These are phyloP conservation scores for Pogostemon cablin DNA, from an alignment of 257 asterid genomes.

Conservation along the genomic window DNA sequence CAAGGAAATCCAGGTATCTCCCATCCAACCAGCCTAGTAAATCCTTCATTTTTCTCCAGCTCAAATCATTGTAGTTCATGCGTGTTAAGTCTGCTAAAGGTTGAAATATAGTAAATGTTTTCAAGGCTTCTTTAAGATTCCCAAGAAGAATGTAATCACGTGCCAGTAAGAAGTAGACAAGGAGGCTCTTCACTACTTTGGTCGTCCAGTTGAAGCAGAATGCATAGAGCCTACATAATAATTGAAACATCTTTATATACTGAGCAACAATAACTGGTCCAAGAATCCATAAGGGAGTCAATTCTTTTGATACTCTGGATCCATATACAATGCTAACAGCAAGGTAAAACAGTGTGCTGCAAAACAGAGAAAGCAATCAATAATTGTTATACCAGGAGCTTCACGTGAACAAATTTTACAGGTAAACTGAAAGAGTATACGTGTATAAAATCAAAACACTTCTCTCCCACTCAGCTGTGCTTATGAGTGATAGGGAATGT, in stretches of 20 bases:
- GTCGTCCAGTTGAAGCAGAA: conserved; percentile 66
- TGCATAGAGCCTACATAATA: conserved; percentile 56
- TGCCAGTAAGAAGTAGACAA: conserved; percentile 41
- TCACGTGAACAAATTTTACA: neutral
- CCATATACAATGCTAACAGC: conserved; percentile 64
- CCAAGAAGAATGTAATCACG: conserved; percentile 45
- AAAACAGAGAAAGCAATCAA: conserved; percentile 19
- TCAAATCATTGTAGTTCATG: conserved; percentile 48
- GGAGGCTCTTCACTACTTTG: conserved; percentile 56
- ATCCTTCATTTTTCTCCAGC: conserved; percentile 48
- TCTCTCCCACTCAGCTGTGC: neutral
- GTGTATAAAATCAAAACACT: neutral
- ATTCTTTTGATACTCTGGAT: conserved; percentile 64
- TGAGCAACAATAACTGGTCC: conserved; percentile 75
- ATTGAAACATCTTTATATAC: conserved; percentile 57
- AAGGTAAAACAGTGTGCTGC: conserved; percentile 72
- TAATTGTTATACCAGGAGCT: conserved; percentile 2
- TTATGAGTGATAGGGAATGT: neutral
- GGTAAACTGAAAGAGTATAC: no score
- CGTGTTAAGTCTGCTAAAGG: conserved; percentile 51
- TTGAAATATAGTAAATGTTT: conserved; percentile 38
- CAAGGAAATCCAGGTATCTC: conserved; percentile 65
- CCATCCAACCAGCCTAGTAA: conserved; percentile 52
- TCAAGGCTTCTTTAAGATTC: conserved; percentile 55
- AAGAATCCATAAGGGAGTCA: conserved; percentile 76